Evolutionary conservation across 2,329 filamentous ascomycete genomes (phyloP).

Genomic region (Aspergillus sp.): DNA sequence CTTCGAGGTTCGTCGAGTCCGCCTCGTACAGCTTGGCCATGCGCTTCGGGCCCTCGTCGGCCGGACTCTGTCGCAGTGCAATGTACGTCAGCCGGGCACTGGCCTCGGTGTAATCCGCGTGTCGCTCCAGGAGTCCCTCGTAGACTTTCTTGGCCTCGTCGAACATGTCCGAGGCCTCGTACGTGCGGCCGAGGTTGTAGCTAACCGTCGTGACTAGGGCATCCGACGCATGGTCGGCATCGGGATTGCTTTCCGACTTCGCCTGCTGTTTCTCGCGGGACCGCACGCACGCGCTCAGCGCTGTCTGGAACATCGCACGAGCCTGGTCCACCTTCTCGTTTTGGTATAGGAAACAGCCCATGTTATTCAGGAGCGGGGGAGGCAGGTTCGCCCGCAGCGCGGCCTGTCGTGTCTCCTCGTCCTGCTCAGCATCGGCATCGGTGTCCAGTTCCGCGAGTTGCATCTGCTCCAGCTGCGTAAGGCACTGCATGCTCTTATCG

Average conservation of each 20-base stretch:
- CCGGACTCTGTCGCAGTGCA: conserved; percentile 68
- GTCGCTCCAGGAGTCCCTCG: conserved; percentile 72
- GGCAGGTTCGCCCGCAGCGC: conserved; percentile 70
- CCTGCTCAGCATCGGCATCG: conserved; percentile 50
- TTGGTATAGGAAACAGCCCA: conserved; percentile 91
- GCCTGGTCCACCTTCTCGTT: conserved; percentile 72
- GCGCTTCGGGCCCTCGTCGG: conserved; percentile 76
- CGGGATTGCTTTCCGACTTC: conserved; percentile 63
- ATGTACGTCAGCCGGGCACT: conserved; percentile 85
- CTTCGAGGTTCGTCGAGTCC: conserved; percentile 77
- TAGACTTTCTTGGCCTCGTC: conserved; percentile 86
- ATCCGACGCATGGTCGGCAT: conserved; percentile 54
- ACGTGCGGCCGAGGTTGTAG: conserved; percentile 90
- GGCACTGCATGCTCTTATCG: conserved; percentile 84
- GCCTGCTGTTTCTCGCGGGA: conserved; percentile 44
- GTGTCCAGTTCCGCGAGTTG: conserved; percentile 70
- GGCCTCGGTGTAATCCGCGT: conserved; percentile 88
- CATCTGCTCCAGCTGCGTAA: conserved; percentile 85
- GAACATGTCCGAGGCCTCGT: conserved; percentile 72
- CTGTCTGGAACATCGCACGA: conserved; percentile 84
- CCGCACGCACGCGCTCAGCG: conserved; percentile 69
- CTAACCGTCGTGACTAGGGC: conserved; percentile 91
- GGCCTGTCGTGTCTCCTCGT: conserved; percentile 49
- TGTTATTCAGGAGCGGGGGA: conserved; percentile 91
- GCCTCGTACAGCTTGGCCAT: conserved; percentile 79